A percentile compares a stretch with the other conserved stretches of the same genome.
Conservation (phyloP, 2,329 filamentous ascomycete genomes). For the Aureobasidium sp. region DNA sequence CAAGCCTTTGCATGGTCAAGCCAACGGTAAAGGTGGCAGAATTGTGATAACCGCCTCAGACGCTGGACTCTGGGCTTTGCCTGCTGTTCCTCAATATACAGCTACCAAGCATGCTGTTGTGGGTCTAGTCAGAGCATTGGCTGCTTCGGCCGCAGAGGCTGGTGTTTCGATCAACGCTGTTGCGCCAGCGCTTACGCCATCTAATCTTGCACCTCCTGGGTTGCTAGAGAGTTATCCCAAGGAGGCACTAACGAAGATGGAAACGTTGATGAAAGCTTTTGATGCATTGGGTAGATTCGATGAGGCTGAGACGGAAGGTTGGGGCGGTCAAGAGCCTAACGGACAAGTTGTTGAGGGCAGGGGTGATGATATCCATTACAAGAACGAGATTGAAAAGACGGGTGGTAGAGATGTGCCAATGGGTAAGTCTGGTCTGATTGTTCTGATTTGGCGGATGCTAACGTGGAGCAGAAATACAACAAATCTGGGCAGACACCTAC, state of each 20-base stretch:
- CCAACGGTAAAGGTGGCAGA: conserved; percentile 18
- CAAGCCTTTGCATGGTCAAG: conserved; percentile 6
- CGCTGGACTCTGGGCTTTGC: conserved; percentile 27
- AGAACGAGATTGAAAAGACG: conserved; percentile 16
- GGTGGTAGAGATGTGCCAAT: conserved; percentile 15
- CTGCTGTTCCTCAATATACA: conserved; percentile 32
- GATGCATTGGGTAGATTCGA: conserved; percentile 25
- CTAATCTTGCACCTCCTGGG: conserved; percentile 31
- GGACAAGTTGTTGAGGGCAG: conserved; percentile 24
- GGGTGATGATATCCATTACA: conserved; percentile 20
- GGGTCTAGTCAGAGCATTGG: conserved; percentile 30
- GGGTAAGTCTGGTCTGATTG: neutral
- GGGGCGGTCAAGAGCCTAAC: conserved; percentile 19
- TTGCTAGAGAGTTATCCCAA: conserved; percentile 29
- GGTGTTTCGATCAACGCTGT: conserved; percentile 33
- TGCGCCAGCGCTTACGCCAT: conserved; percentile 32
- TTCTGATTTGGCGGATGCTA: neutral
- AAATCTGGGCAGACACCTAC: conserved; percentile 23
- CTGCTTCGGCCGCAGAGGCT: conserved; percentile 23
- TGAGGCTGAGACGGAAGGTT: conserved; percentile 18
- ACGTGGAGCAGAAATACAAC: conserved; percentile 13
- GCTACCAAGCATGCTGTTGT: conserved; percentile 36
- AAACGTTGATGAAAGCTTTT: conserved; percentile 32
- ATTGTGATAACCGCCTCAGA: conserved; percentile 28
- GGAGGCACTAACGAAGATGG: conserved; percentile 33